Evolutionary conservation across 2,329 filamentous ascomycete genomes (phyloP).

Genomic region (Cercospora berteroae): DNA sequence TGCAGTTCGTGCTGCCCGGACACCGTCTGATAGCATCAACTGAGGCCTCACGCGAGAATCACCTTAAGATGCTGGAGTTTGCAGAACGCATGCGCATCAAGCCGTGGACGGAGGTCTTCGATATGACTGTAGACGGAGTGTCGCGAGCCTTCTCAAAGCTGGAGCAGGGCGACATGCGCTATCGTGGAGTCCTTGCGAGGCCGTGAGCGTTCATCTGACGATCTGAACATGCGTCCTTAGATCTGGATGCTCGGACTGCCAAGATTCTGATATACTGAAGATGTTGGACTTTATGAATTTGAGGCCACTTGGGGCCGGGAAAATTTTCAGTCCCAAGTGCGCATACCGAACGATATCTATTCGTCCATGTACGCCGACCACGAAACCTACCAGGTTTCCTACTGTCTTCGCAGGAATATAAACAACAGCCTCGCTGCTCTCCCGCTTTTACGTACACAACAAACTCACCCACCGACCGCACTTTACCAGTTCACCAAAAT

Average conservation of each 20-base stretch:
- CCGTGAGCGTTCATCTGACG: background rate
- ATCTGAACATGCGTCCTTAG: background rate
- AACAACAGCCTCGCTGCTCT: background rate
- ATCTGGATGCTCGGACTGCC: background rate
- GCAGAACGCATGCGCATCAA: constrained; percentile 44
- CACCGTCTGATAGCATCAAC: constrained; percentile 37
- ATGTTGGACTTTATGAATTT: background rate
- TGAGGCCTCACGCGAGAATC: constrained; percentile 34
- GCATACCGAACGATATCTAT: background rate
- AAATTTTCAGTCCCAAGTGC: background rate
- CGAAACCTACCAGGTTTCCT: background rate
- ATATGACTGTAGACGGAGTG: constrained; percentile 43
- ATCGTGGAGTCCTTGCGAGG: constrained; percentile 42
- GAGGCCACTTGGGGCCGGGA: background rate
- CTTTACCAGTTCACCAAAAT: background rate
- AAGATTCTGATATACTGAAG: background rate
- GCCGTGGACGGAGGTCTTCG: constrained; percentile 47
- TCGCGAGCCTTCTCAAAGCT: constrained; percentile 43
- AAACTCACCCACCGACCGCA: background rate
- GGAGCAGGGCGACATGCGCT: constrained; percentile 46
- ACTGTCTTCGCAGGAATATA: background rate
- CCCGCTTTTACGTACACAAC: background rate
- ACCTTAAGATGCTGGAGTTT: constrained; percentile 46
- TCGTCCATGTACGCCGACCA: background rate
- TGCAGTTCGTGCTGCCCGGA: constrained; percentile 38